Base-by-base conservation (phyloP, 805 yeast genomes). In the Zygoascus flipseniorum region DNA sequence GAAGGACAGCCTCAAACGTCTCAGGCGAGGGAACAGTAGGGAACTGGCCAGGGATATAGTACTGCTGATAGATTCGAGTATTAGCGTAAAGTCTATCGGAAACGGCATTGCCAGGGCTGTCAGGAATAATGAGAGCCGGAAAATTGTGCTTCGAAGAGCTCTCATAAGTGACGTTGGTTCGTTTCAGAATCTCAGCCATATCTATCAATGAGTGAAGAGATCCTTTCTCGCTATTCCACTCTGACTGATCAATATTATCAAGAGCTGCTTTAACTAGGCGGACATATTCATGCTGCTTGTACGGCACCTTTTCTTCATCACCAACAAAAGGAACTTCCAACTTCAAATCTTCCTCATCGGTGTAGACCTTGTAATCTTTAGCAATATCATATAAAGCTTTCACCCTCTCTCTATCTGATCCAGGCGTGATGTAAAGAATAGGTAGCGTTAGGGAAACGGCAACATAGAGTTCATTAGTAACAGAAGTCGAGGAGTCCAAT, bases 401-500 rank as follows among this genome's bases (percentile, higher is more conserved):
- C 53, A 74, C 46, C 31, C 67, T 57, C 55, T 58, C 61, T 65
- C 62, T 56, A 49, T 68, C 52, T 31, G 48, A 61, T 78, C 72
- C 56, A 76, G 74, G 56, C 80, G 68, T 53, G 32, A 59, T 54
- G 31, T 55, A 59, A 14, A 46, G 41, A 14, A 50, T 86, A 10
- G 96, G 96, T 37, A 86, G 62, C 11, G 86, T 75, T 16, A 83
- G 64, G 51, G 85, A 67, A 1, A 81, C 78, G 58, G 80, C 80
- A 59, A 80, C 82, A 63, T 70, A 86, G 16, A 89, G 67, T 48
- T 83, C 81, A 64, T 87, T 89, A 3, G 86, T 87, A 47, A 84
- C 67, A 41, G 65, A 56, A 35, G 67, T 45, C 11, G 18, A 44
- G 5, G 55, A 57, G 3, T 65, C 57, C 63, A 84, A 87, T 54